phyloP scores from a whole-genome alignment of 2,329 filamentous ascomycete genomes.

The Diaporthe eres region DNA sequence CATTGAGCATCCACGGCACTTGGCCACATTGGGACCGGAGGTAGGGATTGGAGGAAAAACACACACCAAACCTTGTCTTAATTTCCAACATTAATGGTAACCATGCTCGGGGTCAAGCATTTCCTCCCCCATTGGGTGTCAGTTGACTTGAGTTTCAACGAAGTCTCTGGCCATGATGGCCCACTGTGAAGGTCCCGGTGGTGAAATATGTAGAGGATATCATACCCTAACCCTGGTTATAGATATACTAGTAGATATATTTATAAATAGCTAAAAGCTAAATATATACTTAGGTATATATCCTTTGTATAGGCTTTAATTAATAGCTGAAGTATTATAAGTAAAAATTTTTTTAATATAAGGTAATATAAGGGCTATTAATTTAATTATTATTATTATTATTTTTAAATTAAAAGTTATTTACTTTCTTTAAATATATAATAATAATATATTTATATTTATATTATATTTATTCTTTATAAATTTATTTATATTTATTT shows the following conservation, averaged over 20 bases:
- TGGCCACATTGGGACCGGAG: slow-evolving; percentile 9
- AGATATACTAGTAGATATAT: background rate
- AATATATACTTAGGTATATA: background rate
- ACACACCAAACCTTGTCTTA: background rate
- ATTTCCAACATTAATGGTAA: background rate
- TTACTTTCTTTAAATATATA: background rate
- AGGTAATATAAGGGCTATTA: background rate
- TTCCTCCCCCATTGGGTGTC: background rate
- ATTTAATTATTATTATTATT: background rate
- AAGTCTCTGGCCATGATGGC: background rate
- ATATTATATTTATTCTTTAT: no score
- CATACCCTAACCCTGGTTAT: no score
- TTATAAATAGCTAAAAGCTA: background rate
- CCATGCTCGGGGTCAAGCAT: background rate
- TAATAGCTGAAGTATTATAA: background rate
- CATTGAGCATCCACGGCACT: background rate
- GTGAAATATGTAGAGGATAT: background rate
- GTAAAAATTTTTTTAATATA: background rate
- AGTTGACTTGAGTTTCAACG: background rate
- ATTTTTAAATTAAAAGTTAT: background rate
- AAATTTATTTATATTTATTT: background rate
- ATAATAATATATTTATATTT: no score
- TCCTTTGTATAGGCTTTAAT: background rate
- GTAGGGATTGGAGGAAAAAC: slow-evolving; percentile 41
- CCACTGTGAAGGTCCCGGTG: rapidly evolving